These are phyloP conservation scores for Camelina neglecta DNA, from an alignment of 345 rosid species.

Conservation along the genomic window DNA sequence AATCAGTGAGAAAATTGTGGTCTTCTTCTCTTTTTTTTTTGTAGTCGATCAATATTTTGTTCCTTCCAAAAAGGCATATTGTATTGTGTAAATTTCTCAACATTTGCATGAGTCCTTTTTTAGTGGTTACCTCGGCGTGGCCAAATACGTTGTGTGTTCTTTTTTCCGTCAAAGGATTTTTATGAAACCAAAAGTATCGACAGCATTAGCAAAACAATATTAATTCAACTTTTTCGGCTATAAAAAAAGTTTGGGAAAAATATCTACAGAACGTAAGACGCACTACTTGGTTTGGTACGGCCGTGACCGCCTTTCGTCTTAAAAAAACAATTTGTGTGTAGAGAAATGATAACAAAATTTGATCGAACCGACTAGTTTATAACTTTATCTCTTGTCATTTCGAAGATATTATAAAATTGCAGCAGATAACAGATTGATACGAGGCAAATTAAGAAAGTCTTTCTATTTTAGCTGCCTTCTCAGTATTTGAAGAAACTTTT, in stretches of 20 bases:
- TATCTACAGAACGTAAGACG: slow-evolving; percentile 31
- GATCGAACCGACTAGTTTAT: slow-evolving; percentile 15
- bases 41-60: background rate
- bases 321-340: slow-evolving; percentile 1
- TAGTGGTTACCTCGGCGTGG: slow-evolving; percentile 38
- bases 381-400: slow-evolving; percentile 36
- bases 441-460: background rate
- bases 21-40: background rate
- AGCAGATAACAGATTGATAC: background rate
- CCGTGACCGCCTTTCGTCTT: slow-evolving; percentile 12
- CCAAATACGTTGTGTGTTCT: slow-evolving; percentile 27
- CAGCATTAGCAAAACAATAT: background rate
- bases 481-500: slow-evolving; percentile 3
- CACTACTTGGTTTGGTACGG: slow-evolving; percentile 41
- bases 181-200: background rate
- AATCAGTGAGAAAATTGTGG: background rate
- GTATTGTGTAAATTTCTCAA: slow-evolving; percentile 31
- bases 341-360: slow-evolving; percentile 21
- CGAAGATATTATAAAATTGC: background rate
- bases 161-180: slow-evolving; percentile 14
- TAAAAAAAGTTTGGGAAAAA: background rate
- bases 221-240: slow-evolving; percentile 41
- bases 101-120: slow-evolving; percentile 18
- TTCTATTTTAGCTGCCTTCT: background rate
- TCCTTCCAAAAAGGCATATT: background rate